A percentile compares a stretch with the other conserved stretches of the same genome.
These are phyloP conservation scores for Sicyos edulis DNA, from an alignment of 306 rosid genomes.

Conservation along the genomic window DNA sequence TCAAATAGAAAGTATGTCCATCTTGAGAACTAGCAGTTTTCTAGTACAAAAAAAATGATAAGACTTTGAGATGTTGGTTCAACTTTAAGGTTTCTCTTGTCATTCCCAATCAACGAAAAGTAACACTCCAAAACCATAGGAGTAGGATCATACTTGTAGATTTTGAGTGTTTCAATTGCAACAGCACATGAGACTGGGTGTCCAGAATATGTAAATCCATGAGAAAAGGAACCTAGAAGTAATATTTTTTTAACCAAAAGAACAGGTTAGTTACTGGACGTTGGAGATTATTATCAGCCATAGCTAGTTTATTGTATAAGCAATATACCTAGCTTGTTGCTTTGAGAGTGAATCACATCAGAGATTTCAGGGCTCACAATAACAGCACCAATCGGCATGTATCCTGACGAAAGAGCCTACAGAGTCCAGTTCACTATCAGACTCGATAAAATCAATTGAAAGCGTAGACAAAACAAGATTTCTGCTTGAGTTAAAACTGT, in stretches of 20 bases:
- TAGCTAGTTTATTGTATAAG: not conserved
- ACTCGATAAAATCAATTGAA: not conserved
- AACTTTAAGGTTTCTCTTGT: not conserved
- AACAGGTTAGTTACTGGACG: not conserved
- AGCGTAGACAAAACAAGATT: not conserved
- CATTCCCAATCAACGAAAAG: not conserved
- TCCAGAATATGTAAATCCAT: constrained; percentile 95
- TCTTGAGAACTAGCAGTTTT: not conserved
- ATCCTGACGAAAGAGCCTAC: constrained; percentile 89
- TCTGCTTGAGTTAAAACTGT: not conserved
- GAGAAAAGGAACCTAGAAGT: constrained; percentile 58
- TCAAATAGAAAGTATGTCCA: not conserved
- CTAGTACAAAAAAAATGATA: not conserved
- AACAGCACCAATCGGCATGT: constrained; percentile 88
- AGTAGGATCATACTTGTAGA: constrained; percentile 62
- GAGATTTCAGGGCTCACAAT: constrained; percentile 81
- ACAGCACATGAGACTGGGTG: constrained; percentile 84
- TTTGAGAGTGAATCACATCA: constrained; percentile 74
- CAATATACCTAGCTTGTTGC: constrained; percentile 76
- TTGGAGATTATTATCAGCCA: not conserved
- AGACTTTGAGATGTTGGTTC: not conserved
- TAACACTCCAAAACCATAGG: not conserved
- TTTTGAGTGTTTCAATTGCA: constrained; percentile 85
- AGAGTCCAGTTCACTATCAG: constrained; percentile 11
- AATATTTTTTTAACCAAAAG: not conserved